Percentiles rank a stretch among this genome's conserved stretches.
phyloP scores from a whole-genome alignment of 2,329 filamentous ascomycete species.

The Aspergillus sclerotialis region DNA sequence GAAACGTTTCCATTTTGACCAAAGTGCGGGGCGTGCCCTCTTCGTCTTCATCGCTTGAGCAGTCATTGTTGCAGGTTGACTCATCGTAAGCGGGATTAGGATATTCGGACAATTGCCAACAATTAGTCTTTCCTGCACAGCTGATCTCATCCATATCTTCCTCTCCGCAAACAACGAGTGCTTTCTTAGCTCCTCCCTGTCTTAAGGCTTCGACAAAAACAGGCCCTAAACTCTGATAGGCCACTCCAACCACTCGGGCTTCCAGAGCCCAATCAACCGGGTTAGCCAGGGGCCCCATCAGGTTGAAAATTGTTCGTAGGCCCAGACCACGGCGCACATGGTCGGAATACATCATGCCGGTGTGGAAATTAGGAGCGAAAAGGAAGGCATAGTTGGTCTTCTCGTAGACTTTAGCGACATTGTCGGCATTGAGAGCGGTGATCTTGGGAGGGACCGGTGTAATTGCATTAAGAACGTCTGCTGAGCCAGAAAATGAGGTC shows the following conservation, averaged over 20 bases:
- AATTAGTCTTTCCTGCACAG: constrained; percentile 79
- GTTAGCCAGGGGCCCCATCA: constrained; percentile 87
- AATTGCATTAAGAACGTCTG: constrained; percentile 78
- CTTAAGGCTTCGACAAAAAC: constrained; percentile 82
- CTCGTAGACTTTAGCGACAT: constrained; percentile 66
- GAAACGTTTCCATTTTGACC: constrained; percentile 67
- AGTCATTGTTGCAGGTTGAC: constrained; percentile 32
- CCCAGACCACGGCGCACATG: constrained; percentile 80
- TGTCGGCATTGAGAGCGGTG: constrained; percentile 63
- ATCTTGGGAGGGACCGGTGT: constrained; percentile 66
- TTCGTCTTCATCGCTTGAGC: constrained; percentile 32
- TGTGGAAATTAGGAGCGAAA: constrained; percentile 93
- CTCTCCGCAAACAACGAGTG: constrained; percentile 83
- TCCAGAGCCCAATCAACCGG: constrained; percentile 80
- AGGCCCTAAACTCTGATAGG: constrained; percentile 75
- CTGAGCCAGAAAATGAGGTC: constrained; percentile 91
- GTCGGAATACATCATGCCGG: constrained; percentile 84
- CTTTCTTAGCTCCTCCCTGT: constrained; percentile 70
- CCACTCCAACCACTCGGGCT: constrained; percentile 88
- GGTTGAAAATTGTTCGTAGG: constrained; percentile 95
- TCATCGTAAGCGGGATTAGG: constrained; percentile 38
- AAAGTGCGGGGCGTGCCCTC: constrained; percentile 33
- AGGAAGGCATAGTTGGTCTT: constrained; percentile 88
- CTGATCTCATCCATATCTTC: constrained; percentile 95
- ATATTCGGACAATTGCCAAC: constrained; percentile 67